Evolutionary conservation across 768 basidiomycete genomes (phyloP), one percentile per base, ranked within the genome.

Genomic region (Phylloporus sp.): DNA sequence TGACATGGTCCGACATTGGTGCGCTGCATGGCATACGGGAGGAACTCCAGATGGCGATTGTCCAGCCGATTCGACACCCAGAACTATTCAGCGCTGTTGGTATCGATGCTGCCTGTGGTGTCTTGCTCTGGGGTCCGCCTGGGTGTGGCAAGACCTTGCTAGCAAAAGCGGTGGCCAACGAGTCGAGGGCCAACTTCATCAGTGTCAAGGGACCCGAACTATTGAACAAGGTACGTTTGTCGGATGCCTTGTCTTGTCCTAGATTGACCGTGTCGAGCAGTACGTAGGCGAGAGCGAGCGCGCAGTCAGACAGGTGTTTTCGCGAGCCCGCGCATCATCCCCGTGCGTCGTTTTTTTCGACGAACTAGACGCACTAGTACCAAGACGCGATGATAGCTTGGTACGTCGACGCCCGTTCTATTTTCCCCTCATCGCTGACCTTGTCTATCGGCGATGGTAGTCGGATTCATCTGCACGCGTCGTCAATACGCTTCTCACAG

Each of bases 91-190:
- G 72, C 41, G 80, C 80, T 10, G 88, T 97, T 1, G 97, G 97
- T 6, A 93, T 99, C 55, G 84, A 86, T 27, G 90, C 91, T 0
- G 84, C 92, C 0, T 94, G 92, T 63, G 97, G 95, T 0, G 97
- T 98, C 3, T 72, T 98, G 29, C 72, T 98, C n/a, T 98, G 97
- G 97, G 97, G 97, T 27, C 97, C 97, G 23, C 95, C 97, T 0
- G 97, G 97, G 10, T 98, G 95, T 64, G 97, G 97, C 5, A 99
- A 98, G 73, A 99, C 97, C 0, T 65, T 99, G 26, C 74, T 99
- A n/a, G 97, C 97, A 0, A 98, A 97, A 66, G 97, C 95, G 0
- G 95, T 98, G 5, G 97, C 97, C 9, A 97, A 94, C 66, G 97
- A 97, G 72, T 90, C 86, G 47, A 76, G 82, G 56, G 97, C 97